Base-by-base conservation (phyloP, 2,329 filamentous ascomycete species). In the Arthrinium puccinioides region DNA sequence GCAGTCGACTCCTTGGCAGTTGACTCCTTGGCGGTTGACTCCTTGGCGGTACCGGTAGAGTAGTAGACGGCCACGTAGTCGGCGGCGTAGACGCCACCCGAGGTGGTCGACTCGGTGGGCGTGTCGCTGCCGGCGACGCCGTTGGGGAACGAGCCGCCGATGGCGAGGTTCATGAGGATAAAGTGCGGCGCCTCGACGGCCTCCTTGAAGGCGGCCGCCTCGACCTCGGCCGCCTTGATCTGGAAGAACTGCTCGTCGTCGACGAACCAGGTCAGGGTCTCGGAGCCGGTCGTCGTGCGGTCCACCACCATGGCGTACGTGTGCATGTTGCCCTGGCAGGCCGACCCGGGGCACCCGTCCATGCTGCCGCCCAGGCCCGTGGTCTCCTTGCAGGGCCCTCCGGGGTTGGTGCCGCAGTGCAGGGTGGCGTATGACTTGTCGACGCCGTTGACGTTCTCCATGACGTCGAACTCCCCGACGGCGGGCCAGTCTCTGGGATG, bases 351-450 rank as follows among this genome's bases (percentile, higher is more conserved):
- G 16, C 38, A 37, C 30, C 42, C 45, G 16, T 36, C 16, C 8
- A 36, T 23, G 32, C 37, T 44, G 26, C 38, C 36, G 23, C 46
- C 44, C 9, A 54, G 37, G 8, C 53, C 52, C 33, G 39, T 43
- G 24, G 46, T 43, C 44, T 56, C 53, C 31, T 50, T 47, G 42
- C 53, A 56, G 18, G 45, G 42, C n/a, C 55, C 55, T n/a, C 52
- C 53, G 18, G 54, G 55, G 36, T 46, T 51, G 21, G 44, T 36
- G 19, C 52, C 52, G 46, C 53, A 55, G 36, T 56, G 53, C 25
- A 56, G 38, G 4, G 42, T 46, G 9, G 42, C 48, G 21, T 40
- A 47, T 5, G 47, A 40, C 21, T 35, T 45, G 37, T 48, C 40
- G 14, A 44, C 32, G 14, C 50, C 53, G 40, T 54, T 55, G 41